These are phyloP conservation scores for Fusarium buxicola DNA, from an alignment of 2,329 filamentous ascomycete genomes.

Conservation along the genomic window DNA sequence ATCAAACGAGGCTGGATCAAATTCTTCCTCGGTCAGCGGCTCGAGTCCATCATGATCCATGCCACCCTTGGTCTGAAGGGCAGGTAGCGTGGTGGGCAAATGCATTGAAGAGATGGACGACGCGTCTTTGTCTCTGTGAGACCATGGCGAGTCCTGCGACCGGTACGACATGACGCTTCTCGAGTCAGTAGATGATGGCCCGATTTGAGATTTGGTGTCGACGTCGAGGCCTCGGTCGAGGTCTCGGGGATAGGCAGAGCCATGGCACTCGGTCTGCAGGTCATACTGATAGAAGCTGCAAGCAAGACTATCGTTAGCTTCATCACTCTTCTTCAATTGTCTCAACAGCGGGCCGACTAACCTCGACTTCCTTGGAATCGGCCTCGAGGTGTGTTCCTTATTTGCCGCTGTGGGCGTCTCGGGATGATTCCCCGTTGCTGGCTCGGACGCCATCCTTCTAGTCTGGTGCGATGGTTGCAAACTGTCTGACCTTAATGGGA, in stretches of 20 bases:
- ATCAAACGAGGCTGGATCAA: constrained; percentile 41
- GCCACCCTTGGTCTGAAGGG: constrained; percentile 34
- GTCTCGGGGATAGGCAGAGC: not conserved
- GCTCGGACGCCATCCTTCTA: constrained; percentile 2
- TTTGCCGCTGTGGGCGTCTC: not conserved
- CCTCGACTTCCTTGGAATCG: constrained; percentile 7
- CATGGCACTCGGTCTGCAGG: not conserved
- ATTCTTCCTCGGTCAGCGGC: constrained; percentile 38
- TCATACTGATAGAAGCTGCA: constrained; percentile 14
- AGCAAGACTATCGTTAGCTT: not conserved
- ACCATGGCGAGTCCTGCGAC: constrained; percentile 29
- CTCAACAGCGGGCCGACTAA: not conserved
- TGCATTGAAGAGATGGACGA: constrained; percentile 37
- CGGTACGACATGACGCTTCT: constrained; percentile 29
- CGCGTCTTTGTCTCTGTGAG: constrained; percentile 25
- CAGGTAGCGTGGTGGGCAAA: constrained; percentile 27
- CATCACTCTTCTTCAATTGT: not conserved
- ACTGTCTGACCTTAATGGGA: not conserved
- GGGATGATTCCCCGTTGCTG: not conserved
- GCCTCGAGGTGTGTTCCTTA: not conserved
- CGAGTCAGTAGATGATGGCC: constrained; percentile 30
- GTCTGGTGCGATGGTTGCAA: not conserved
- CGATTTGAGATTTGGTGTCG: constrained; percentile 2
- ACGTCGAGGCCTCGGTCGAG: constrained; percentile 10
- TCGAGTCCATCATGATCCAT: constrained; percentile 35